Conservation (phyloP, 176 grass and related monocot genomes). For the Musa troglodytarum region DNA sequence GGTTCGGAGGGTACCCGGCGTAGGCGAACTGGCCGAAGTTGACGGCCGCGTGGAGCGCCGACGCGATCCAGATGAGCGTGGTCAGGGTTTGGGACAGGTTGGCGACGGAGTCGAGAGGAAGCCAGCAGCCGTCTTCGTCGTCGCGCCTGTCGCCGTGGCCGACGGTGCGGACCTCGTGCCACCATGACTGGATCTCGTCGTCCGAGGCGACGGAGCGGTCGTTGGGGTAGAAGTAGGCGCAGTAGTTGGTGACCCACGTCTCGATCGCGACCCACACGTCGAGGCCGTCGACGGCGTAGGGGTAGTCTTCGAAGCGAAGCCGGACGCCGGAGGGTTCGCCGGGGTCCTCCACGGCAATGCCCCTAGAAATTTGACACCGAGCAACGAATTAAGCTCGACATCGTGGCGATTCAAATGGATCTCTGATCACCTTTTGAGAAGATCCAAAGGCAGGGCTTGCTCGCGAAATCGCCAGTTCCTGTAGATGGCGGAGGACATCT, state of each 20-base stretch:
- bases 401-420: background rate
- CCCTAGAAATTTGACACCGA: constrained; percentile 19
- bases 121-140: constrained; percentile 58
- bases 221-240: constrained; percentile 46
- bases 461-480: constrained; percentile 61
- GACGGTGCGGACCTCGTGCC: constrained; percentile 51
- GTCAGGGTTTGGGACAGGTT: constrained; percentile 44
- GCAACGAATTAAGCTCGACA: background rate
- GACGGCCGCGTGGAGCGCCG: constrained; percentile 79
- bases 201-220: constrained; percentile 37
- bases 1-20: constrained; percentile 79
- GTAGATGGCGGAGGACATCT: constrained; percentile 73
- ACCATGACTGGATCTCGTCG: constrained; percentile 67
- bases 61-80: constrained; percentile 87
- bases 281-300: constrained; percentile 69
- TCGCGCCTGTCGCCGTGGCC: constrained; percentile 69
- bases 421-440: constrained; percentile 48
- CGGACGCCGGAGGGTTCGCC: constrained; percentile 25
- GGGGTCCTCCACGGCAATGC: constrained; percentile 43
- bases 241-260: constrained; percentile 67
- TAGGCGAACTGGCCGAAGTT: constrained; percentile 95
- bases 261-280: constrained; percentile 79
- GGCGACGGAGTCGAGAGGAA: constrained; percentile 31
- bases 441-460: constrained; percentile 65
- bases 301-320: constrained; percentile 67